Base-by-base conservation (phyloP, 1,139 yeast species). In the Magnusiomyces tetraspermus region DNA sequence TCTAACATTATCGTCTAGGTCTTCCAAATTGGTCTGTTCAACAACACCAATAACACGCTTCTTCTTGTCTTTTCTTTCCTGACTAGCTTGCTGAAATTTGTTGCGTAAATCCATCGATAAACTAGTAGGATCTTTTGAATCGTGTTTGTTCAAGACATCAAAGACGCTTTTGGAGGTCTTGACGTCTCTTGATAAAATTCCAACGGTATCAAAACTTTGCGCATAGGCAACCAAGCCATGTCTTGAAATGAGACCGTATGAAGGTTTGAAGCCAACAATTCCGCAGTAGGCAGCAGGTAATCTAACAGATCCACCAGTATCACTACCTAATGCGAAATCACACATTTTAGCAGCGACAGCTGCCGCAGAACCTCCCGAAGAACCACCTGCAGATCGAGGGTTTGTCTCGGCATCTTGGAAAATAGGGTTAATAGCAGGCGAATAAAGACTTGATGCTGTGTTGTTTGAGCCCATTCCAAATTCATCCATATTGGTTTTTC, bases 341-440 rank as follows among this genome's bases (percentile, higher is more conserved):
- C 82, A 85, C 59, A 81, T 63, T 0, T 71, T 82, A 0, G 83
- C 78, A 1, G 90, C 83, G 1, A 90, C 96, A 0, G 95, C 85
- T 1, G 96, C 96, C 0, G 97, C 97, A 48, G 95, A 79, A 0
- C 98, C 98, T 11, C 97, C 97, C 2, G 96, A 87, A 0, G 97
- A 89, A 0, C 98, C 98, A 1, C 98, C 98, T 1, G 87, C 74
- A 0, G 85, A 73, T 45, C 73, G 68, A 50, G 66, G 67, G 5
- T 62, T 63, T 0, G 61, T 63, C 1, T 64, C 65, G 2, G 59
- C 53, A 21, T 51, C 46, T n/a, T 43, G 38, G 51, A 62, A 71
- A 52, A 59, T 66, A 0, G 98, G 97, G 63, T 92, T 92, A n/a
- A 61, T 58, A 28, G 55, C 58, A 0, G 84, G 76, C 1, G 84